phyloP scores from a whole-genome alignment of 768 basidiomycete species.

The Lepiota brunneoincarnata region DNA sequence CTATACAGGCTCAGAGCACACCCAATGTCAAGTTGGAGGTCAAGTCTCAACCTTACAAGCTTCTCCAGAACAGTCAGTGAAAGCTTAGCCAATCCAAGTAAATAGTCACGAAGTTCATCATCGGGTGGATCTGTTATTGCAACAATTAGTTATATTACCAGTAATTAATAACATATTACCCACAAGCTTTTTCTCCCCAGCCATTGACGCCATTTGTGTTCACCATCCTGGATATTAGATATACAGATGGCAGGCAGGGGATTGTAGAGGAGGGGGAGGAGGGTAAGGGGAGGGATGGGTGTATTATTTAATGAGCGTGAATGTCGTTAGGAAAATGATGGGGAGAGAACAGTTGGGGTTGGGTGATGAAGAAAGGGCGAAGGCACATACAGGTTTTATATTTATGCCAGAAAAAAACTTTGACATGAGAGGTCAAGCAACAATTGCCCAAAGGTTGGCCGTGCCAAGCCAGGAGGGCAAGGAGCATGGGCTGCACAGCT shows the following conservation, averaged over 20 bases:
- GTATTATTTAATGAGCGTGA: too few species aligned
- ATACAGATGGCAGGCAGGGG: too few species aligned
- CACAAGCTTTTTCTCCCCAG: constrained; percentile 4
- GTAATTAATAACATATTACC: neutral
- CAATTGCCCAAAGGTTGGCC: too few species aligned
- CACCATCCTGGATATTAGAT: neutral
- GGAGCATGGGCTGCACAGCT: too few species aligned
- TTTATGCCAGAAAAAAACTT: too few species aligned
- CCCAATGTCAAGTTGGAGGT: neutral
- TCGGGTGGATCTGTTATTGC: constrained; percentile 2
- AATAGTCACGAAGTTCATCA: neutral
- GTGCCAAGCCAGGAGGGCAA: too few species aligned
- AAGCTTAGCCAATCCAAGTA: neutral
- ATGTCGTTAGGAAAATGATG: too few species aligned
- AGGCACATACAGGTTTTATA: too few species aligned
- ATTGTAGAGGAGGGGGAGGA: neutral
- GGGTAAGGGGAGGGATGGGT: neutral
- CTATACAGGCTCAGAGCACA: neutral
- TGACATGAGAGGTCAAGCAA: too few species aligned
- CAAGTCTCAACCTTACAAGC: neutral
- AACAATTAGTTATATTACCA: too few species aligned
- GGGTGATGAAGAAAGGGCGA: too few species aligned
- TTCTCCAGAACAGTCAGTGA: neutral
- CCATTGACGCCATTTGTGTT: constrained; percentile 1
- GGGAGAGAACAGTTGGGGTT: too few species aligned